These are phyloP conservation scores for Aspergillus pseudonomiae DNA, from an alignment of 2,329 filamentous ascomycete species.

Conservation along the genomic window DNA sequence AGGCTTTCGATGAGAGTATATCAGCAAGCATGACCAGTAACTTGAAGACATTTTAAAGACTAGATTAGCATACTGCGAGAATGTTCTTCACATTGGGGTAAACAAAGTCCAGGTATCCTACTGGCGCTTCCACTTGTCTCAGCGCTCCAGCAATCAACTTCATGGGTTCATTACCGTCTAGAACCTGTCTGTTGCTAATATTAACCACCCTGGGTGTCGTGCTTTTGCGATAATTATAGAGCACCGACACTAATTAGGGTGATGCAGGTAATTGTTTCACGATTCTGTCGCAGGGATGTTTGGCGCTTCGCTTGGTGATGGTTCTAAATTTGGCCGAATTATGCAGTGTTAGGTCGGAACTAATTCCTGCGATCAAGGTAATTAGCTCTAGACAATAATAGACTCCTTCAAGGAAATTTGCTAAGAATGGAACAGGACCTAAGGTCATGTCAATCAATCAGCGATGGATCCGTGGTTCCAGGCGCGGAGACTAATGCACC, in stretches of 20 bases:
- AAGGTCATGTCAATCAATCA: neutral
- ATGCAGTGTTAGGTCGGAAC: constrained; percentile 1
- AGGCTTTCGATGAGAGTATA: neutral
- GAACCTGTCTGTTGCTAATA: neutral
- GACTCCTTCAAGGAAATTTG: constrained; percentile 3
- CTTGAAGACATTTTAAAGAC: neutral
- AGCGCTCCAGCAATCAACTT: neutral
- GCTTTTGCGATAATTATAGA: neutral
- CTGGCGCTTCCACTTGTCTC: neutral
- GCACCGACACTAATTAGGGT: neutral
- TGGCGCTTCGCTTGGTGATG: constrained; percentile 6
- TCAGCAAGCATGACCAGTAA: neutral
- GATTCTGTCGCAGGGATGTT: neutral
- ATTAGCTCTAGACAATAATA: constrained; percentile 7
- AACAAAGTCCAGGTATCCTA: neutral
- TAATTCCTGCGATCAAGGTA: constrained; percentile 4
- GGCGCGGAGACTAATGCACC: constrained; percentile 9
- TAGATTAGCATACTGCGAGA: neutral
- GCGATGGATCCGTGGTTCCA: neutral
- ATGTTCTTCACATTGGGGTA: neutral
- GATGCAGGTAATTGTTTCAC: neutral
- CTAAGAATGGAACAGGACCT: constrained; percentile 12
- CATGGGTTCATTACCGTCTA: neutral
- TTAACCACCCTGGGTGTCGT: neutral
- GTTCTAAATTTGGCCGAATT: constrained; percentile 17